Evolutionary conservation across 371 early-diverging fungal species (phyloP), one percentile per base, ranked within the genome.

Genomic region (Nematocida minor): DNA sequence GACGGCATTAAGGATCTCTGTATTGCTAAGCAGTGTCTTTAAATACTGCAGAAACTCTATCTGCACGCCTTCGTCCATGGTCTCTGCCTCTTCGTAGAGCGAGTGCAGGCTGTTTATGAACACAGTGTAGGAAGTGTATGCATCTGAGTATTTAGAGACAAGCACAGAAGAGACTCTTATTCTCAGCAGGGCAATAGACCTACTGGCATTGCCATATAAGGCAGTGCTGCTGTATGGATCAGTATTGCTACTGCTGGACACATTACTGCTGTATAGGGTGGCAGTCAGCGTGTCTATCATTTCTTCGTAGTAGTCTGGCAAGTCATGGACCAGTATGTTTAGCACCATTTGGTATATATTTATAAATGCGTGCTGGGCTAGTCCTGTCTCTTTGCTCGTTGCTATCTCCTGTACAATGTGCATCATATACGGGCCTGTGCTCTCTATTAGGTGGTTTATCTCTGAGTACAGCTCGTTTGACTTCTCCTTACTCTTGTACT

Each of bases 291-390:
- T 29, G 14, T 16, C 38, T 31, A 57, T 57, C 34, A 34, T 57
- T 34, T 57, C 57, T 38, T 57, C 57, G 4, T 16, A 57, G 57
- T 57, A 57, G 34, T 57, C 57, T 9, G 57, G 57, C n/a, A 57
- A 16, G 34, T 57, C 57, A 22, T 57, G 57, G 6, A 38, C 34
- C 6, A 57, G 34, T 29, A 57, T 57, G 18, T 14, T 27, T 29
- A 16, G 36, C 14, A 57, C 36, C 18, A 57, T 57, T 38, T 29
- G 29, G 57, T 57, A 57, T 34, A 57, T 34, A 4, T 22, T 7
- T 7, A 34, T 31, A n/a, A 34, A 38, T 38, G 36, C 18, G 11
- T 38, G 16, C 9, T 29, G 16, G 14, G 27, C n/a, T 7, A 51
- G 7, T 32, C 36, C 34, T 57, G 57, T 57, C 1, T 38, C 57